Conservation (phyloP, 495 filamentous ascomycete species). For the Podospora australis region DNA sequence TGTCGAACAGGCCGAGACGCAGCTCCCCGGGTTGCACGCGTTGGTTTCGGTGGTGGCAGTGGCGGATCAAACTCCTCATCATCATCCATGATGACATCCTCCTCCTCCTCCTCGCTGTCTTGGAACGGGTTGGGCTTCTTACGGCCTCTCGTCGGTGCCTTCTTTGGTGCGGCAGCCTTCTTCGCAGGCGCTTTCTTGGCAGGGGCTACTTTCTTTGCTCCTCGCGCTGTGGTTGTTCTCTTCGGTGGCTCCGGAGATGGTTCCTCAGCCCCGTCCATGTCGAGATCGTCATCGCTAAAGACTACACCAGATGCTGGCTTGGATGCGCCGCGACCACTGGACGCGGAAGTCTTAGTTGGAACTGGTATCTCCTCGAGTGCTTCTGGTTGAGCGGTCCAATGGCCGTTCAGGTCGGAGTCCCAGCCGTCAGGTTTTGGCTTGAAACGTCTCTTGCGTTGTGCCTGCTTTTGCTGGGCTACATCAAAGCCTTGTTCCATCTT, state of each 20-base stretch:
- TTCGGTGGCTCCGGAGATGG: slow-evolving; percentile 28
- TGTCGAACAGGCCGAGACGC: slow-evolving; percentile 40
- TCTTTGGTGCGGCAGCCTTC: slow-evolving; percentile 27
- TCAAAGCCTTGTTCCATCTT: slow-evolving; percentile 67
- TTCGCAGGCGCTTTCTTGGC: slow-evolving; percentile 36
- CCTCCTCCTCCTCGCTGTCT: slow-evolving; percentile 55
- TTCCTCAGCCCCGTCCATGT: slow-evolving; percentile 34
- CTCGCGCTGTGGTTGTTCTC: slow-evolving; percentile 29
- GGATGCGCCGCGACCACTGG: slow-evolving; percentile 25
- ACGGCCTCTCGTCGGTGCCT: slow-evolving; percentile 34
- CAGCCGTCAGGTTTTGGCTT: slow-evolving; percentile 76
- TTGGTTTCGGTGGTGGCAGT: slow-evolving; percentile 18
- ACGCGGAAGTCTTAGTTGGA: slow-evolving; percentile 39
- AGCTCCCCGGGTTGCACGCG: slow-evolving; percentile 16
- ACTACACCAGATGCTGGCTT: slow-evolving; percentile 11
- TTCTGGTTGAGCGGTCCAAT: slow-evolving; percentile 73
- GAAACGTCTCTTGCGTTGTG: slow-evolving; percentile 44
- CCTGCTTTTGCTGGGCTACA: slow-evolving; percentile 57
- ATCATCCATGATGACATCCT: slow-evolving; percentile 58
- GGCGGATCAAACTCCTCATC: slow-evolving; percentile 49
- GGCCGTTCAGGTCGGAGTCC: slow-evolving; percentile 80
- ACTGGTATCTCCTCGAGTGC: slow-evolving; percentile 49
- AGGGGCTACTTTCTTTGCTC: slow-evolving; percentile 34
- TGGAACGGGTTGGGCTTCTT: slow-evolving; percentile 49
- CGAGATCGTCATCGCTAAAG: slow-evolving; percentile 29